Conservation (phyloP, 2,329 filamentous ascomycete genomes). For the Diaporthe capsici region DNA sequence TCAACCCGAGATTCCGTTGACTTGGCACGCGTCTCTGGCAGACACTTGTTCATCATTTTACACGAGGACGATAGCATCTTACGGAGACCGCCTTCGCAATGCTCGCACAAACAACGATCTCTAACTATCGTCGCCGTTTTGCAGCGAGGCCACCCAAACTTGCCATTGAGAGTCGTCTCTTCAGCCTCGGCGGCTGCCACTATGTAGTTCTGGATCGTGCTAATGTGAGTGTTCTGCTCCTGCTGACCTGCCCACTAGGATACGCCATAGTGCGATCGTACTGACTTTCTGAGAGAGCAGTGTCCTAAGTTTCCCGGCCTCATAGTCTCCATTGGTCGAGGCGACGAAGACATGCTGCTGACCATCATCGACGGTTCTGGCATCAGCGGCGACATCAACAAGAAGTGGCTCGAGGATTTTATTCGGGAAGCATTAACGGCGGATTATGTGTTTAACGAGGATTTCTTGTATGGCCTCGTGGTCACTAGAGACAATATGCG, state of each 20-base stretch:
- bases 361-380: background rate
- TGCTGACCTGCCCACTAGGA: background rate
- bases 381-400: background rate
- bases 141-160: background rate
- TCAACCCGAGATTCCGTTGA: background rate
- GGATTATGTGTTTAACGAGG: background rate
- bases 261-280: background rate
- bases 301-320: background rate
- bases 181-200: background rate
- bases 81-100: background rate
- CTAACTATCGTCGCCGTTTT: background rate
- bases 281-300: background rate
- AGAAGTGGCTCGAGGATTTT: background rate
- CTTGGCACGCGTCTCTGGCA: background rate
- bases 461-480: background rate
- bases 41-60: background rate
- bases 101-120: background rate
- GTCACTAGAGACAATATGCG: background rate
- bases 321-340: background rate
- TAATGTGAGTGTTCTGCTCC: background rate
- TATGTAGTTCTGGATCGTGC: background rate
- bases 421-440: background rate
- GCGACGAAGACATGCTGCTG: background rate
- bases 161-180: background rate
- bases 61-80: background rate